Evolutionary conservation across 768 basidiomycete genomes (phyloP).

Genomic region (Boletellus ananiceps): DNA sequence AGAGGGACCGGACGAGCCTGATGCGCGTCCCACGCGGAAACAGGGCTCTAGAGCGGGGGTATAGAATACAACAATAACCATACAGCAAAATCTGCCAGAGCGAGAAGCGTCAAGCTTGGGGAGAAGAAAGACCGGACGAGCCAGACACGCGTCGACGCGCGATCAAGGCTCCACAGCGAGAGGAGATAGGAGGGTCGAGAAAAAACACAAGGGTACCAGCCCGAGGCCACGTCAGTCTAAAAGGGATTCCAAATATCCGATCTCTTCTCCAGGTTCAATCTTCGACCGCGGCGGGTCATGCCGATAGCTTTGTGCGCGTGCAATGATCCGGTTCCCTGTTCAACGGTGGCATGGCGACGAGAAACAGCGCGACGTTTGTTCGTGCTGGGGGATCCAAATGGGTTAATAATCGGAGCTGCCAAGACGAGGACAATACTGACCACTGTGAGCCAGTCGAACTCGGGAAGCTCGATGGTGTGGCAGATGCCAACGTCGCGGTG

Average conservation of each 20-base stretch:
- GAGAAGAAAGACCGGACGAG: too few species aligned
- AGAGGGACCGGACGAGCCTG: constrained; percentile 4
- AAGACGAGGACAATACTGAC: constrained; percentile 1
- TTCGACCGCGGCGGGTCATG: constrained; percentile 14
- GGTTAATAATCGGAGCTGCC: not conserved
- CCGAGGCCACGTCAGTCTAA: not conserved
- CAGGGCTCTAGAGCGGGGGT: not conserved
- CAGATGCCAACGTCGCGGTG: not conserved
- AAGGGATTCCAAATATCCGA: constrained; percentile 16
- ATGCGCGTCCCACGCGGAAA: constrained; percentile 9
- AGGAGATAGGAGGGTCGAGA: not conserved
- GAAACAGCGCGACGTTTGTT: not conserved
- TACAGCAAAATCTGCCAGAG: too few species aligned
- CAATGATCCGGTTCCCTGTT: constrained; percentile 3
- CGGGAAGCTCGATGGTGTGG: too few species aligned
- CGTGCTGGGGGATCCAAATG: not conserved
- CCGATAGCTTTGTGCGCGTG: constrained; percentile 3
- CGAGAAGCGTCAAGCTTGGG: too few species aligned
- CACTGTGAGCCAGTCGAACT: constrained; percentile 1
- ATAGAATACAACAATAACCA: too few species aligned
- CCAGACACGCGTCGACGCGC: constrained; percentile 8
- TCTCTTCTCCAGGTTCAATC: not conserved
- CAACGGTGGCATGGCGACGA: not conserved
- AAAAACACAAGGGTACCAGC: not conserved
- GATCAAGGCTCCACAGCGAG: not conserved